phyloP scores from a whole-genome alignment of 83 land plant species.

The Picea abies region DNA sequence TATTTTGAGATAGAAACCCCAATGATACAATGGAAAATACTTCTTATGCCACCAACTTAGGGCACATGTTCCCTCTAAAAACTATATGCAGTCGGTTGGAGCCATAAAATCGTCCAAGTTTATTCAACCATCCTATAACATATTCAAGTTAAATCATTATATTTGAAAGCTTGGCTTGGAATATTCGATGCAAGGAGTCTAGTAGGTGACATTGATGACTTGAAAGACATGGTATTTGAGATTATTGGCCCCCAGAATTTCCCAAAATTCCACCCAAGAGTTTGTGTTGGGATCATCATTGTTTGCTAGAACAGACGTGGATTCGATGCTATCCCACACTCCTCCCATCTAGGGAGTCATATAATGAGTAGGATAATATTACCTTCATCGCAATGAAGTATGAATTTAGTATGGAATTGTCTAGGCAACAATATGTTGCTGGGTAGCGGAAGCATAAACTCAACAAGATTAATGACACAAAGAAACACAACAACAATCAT shows the following conservation, averaged over 20 bases:
- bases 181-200: no score
- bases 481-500: no score
- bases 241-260: not conserved
- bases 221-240: not conserved
- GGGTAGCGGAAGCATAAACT: not conserved
- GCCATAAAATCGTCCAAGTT: no score
- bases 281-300: not conserved
- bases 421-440: not conserved
- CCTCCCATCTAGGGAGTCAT: constrained; percentile 7
- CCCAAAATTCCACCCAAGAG: not conserved
- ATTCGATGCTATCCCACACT: constrained; percentile 11
- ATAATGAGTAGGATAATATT: not conserved
- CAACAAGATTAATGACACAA: no score
- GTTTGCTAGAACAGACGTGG: not conserved
- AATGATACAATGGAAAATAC: no score
- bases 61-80: no score
- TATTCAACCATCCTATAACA: no score
- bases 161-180: not conserved
- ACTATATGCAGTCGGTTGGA: no score
- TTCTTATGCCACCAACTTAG: no score
- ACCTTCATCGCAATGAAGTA: not conserved
- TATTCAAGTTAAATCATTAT: no score
- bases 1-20: no score
- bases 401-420: not conserved
- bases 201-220: constrained; percentile 1